Base-by-base conservation (phyloP, 768 basidiomycete genomes). In the Sistotremastrum suecicum region DNA sequence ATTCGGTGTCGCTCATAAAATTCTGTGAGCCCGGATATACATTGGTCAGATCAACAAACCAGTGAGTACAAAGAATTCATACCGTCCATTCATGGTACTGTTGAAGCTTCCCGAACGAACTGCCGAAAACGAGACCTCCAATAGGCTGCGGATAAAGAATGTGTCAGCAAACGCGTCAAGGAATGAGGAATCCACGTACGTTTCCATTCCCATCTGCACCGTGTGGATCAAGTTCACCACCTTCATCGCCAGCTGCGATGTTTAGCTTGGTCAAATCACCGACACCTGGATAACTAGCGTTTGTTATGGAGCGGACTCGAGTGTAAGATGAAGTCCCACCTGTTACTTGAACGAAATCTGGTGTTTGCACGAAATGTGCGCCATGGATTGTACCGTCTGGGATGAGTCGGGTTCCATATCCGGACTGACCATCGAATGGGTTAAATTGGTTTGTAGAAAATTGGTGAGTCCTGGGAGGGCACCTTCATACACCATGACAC, bases 21-120 rank as follows among this genome's bases (percentile, higher is more conserved):
- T 79, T 77, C 77, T 79, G 51, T 8, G 10, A 6, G 33, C 28
- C 3, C 38, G 34, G 11, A 38, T 30, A 12, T 7, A 29, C 37
- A 48, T 48, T 6, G 48, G 43, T 45, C n/a, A 8, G 34, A 46
- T 46, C 32, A 46, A 51, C 9, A 45, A 7, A 33, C 39, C 31
- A 37, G 34, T n/a, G 43, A 46, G 37, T 31, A 33, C 30, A 6
- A 46, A 61, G 52, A n/a, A 43, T 11, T 50, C 59, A 55, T 60
- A 71, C 75, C 41, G 79, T 83, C 86, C 86, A 88, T 56, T 86
- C 78, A 52, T 76, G 69, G 37, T 83, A 65, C 54, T 84, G 70
- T 52, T 71, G 51, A 3, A 74, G 51, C 41, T 64, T 61, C 20
- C 75, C 78, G 60, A 79, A 83, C n/a, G 77, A 79, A 48, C 47